phyloP scores from a whole-genome alignment of 495 filamentous ascomycete species.

The Hypoxylon crocopeplum region DNA sequence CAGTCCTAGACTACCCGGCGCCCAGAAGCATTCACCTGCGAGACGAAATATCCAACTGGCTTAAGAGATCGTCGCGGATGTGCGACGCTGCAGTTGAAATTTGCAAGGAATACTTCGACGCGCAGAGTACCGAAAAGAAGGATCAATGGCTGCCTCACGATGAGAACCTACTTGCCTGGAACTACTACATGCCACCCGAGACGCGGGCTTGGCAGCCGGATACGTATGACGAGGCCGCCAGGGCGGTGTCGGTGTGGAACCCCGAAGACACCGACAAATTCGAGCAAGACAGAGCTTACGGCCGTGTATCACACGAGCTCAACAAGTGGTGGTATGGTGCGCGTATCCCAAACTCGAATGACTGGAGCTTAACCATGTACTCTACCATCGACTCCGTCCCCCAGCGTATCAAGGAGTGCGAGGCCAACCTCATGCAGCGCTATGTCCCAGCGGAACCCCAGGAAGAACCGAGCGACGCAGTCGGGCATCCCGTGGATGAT shows the following conservation, averaged over 20 bases:
- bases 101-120: conserved; percentile 48
- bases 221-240: conserved; percentile 38
- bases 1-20: conserved; percentile 33
- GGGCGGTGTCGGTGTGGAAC: conserved; percentile 49
- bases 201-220: conserved; percentile 40
- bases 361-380: conserved; percentile 58
- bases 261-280: conserved; percentile 55
- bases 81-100: conserved; percentile 50
- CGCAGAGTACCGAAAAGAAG: conserved; percentile 32
- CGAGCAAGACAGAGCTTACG: conserved; percentile 58
- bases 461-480: conserved; percentile 42
- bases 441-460: conserved; percentile 52
- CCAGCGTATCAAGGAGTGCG: conserved; percentile 56
- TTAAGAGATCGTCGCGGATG: conserved; percentile 60
- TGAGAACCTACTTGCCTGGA: conserved; percentile 47
- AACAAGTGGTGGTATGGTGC: conserved; percentile 64
- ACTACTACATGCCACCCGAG: conserved; percentile 52
- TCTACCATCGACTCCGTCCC: conserved; percentile 59
- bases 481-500: conserved; percentile 54
- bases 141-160: conserved; percentile 46
- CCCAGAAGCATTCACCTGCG: conserved; percentile 43
- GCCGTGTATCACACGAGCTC: conserved; percentile 62
- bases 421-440: conserved; percentile 54
- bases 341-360: conserved; percentile 59
- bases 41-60: conserved; percentile 53